Evolutionary conservation across 306 rosid genomes (phyloP).

Genomic region (Hippophae tibetana): DNA sequence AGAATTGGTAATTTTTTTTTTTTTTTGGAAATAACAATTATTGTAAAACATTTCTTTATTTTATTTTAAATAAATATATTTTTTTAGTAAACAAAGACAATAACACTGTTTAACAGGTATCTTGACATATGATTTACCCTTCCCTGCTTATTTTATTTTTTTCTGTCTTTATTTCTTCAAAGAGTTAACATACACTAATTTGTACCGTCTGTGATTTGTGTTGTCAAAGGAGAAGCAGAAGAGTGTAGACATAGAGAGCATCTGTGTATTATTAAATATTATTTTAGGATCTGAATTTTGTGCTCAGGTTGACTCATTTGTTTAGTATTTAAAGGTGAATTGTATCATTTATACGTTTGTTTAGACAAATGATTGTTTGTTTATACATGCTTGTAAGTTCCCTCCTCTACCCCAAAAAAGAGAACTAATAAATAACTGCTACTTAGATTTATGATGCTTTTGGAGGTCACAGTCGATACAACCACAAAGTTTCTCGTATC

Average conservation of each 20-base stretch:
- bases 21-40: no score
- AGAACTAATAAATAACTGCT: neutral
- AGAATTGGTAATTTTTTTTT: no score
- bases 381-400: no score
- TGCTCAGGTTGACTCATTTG: slow-evolving; percentile 57
- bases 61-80: no score
- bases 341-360: slow-evolving; percentile 9
- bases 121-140: neutral
- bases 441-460: neutral
- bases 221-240: slow-evolving; percentile 94
- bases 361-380: neutral
- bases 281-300: slow-evolving; percentile 70
- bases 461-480: neutral
- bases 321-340: slow-evolving; percentile 82
- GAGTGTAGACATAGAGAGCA: slow-evolving; percentile 95
- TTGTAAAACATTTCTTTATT: no score
- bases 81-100: no score
- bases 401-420: no score
- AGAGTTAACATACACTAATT: slow-evolving; percentile 5
- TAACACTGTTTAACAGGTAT: slow-evolving; percentile 79
- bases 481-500: neutral
- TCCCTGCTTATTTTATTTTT: slow-evolving; percentile 1
- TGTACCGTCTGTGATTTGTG: slow-evolving; percentile 15
- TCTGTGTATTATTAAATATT: slow-evolving; percentile 74
- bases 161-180: slow-evolving; percentile 8